phyloP scores from a whole-genome alignment of 1,284 basidiomycete species.

The Ustilago esculenta region DNA sequence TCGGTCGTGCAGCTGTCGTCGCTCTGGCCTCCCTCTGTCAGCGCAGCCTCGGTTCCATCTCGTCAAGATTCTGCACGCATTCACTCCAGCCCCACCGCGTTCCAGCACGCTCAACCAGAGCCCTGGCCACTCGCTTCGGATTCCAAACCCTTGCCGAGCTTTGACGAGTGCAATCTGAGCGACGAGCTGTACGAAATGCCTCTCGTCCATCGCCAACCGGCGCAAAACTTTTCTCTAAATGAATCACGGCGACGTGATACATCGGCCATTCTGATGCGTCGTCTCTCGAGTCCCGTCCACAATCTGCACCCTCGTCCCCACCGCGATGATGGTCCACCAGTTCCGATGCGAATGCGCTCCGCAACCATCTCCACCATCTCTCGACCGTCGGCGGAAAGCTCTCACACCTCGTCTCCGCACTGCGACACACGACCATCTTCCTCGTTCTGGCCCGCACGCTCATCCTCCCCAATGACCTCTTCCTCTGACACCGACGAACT shows the following conservation, averaged over 20 bases:
- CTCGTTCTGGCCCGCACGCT: neutral
- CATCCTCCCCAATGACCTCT: neutral
- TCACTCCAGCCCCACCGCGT: conserved; percentile 1
- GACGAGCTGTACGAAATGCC: neutral
- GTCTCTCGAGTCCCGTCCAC: conserved; percentile 7
- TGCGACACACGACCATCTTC: neutral
- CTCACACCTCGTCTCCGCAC: neutral
- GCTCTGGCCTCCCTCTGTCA: conserved; percentile 26
- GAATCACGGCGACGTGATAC: neutral
- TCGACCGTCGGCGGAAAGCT: neutral
- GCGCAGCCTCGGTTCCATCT: conserved; percentile 5
- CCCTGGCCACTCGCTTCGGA: too few species aligned
- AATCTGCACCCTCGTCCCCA: neutral
- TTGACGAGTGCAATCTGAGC: neutral
- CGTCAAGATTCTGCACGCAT: conserved; percentile 1
- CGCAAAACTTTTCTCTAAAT: neutral
- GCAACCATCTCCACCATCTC: conserved; percentile 23
- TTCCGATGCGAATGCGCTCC: conserved; percentile 5
- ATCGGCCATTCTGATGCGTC: neutral
- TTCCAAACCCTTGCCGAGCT: conserved; percentile 11
- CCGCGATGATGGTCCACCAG: neutral
- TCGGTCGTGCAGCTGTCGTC: conserved; percentile 24
- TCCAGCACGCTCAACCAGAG: neutral
- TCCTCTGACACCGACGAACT: neutral
- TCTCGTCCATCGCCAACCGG: neutral